Conservation (phyloP, 768 basidiomycete species). For the Boletus sp. region DNA sequence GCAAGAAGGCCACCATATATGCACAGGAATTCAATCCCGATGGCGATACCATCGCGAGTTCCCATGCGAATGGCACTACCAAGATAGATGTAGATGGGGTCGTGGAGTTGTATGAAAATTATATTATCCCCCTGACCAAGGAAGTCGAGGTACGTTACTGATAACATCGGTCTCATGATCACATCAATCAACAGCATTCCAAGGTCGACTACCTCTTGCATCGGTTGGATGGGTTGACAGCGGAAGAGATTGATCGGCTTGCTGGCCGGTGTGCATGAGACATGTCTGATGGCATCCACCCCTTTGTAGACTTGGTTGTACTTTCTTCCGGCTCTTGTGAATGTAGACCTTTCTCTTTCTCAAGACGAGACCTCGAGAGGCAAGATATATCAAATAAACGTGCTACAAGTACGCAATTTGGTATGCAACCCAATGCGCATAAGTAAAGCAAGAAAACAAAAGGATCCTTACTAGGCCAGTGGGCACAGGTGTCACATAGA, state of each 20-base stretch:
- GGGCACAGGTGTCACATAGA: slow-evolving; percentile 20
- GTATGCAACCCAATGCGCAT: slow-evolving; percentile 21
- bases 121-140: slow-evolving; percentile 96
- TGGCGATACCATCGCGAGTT: slow-evolving; percentile 45
- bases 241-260: slow-evolving; percentile 74
- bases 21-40: slow-evolving; percentile 82
- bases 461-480: slow-evolving; percentile 15
- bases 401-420: slow-evolving; percentile 22
- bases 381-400: slow-evolving; percentile 21
- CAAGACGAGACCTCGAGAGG: slow-evolving; percentile 5
- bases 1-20: slow-evolving; percentile 76
- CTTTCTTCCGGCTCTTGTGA: slow-evolving; percentile 3
- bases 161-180: not conserved
- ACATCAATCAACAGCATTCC: not conserved
- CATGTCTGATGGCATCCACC: not conserved
- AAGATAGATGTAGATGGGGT: slow-evolving; percentile 95
- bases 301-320: not conserved
- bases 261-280: slow-evolving; percentile 18
- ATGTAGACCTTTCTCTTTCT: slow-evolving; percentile 2
- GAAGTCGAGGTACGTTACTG: slow-evolving; percentile 82
- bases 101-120: slow-evolving; percentile 89
- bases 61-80: slow-evolving; percentile 30
- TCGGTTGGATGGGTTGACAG: slow-evolving; percentile 79
- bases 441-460: slow-evolving; percentile 23
- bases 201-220: slow-evolving; percentile 96